Base-by-base conservation (phyloP, 345 rosid genomes). In the Dovyalis caffra region DNA sequence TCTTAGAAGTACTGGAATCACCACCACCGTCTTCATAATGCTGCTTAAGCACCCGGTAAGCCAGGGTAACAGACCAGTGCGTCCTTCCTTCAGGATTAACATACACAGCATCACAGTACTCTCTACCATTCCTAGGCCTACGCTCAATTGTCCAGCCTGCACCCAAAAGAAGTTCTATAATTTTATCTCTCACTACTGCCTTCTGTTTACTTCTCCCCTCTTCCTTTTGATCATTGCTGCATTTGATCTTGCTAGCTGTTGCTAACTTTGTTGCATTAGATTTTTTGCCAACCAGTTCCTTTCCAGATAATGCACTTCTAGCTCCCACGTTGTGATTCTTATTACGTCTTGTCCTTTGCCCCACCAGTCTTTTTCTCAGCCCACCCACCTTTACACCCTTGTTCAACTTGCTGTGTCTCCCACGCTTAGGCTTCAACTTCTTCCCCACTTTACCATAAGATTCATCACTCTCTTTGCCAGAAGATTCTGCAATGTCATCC, bases 31-130 rank as follows among this genome's bases (percentile, higher is more conserved):
- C 73, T 83, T 92, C 92, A 81, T 78, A 78, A 45, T 85, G 81
- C 58, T 38, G 28, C 85, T 88, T 91, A 32, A 92, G 91, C 72
- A 79, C 74, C 37, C 83, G 84, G 85, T 95, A 95, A 34, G 99
- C 99, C 85, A 82, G 76, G 61, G 99, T 95, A 74, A 91, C 84
- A 56, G 99, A 95, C 99, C 99, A 95, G 83, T 92, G 97, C 75
- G 98, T 91, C 80, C 81, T 93, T 66, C 98, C 98, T 74, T 87
- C 86, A 69, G 96, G 98, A 86, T 89, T 95, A 73, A 95, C 90
- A 88, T 95, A 95, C 35, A 95, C 97, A 65, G 99, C 92, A 86
- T 90, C 98, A 0, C 61, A 60, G 78, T 95, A 95, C 20, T 64
- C 73, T 76, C 70, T 91, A 72, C 87, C 86, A 67, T 79, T 57